A percentile compares a stretch with the other conserved stretches of the same genome.
Conservation (phyloP, 371 early-diverging fungal species). For the Dentiscutata heterogama region DNA sequence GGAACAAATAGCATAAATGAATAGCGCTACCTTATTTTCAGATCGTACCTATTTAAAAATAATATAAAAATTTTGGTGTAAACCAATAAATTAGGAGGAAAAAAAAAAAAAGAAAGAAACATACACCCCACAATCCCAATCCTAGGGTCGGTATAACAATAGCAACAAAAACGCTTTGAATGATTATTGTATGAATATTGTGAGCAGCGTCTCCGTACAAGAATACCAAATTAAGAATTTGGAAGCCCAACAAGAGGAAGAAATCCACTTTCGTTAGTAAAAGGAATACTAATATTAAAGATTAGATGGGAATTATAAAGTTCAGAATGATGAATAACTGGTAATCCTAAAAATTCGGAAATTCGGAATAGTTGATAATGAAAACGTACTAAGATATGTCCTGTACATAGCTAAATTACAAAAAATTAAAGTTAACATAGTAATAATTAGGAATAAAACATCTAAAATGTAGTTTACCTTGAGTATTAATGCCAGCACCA, state of each 20-base stretch:
- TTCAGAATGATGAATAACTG: no score
- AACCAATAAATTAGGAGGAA: background rate
- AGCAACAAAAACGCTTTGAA: constrained; percentile 34
- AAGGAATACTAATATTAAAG: constrained; percentile 17
- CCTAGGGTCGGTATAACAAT: constrained; percentile 24
- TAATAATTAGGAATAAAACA: background rate
- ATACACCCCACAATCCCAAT: constrained; percentile 38
- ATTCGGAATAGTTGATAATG: background rate
- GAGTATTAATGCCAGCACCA: constrained; percentile 89
- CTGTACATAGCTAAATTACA: constrained; percentile 31
- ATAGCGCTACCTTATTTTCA: constrained; percentile 31
- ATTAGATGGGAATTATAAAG: no score
- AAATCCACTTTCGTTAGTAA: constrained; percentile 21
- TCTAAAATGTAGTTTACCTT: constrained; percentile 62
- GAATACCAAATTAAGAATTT: constrained; percentile 41
- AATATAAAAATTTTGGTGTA: background rate
- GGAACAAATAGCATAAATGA: constrained; percentile 16
- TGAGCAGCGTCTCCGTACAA: constrained; percentile 19
- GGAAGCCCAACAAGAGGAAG: constrained; percentile 21
- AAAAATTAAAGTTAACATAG: background rate
- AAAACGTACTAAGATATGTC: constrained; percentile 27
- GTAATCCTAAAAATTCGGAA: background rate
- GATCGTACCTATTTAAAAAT: constrained; percentile 28
- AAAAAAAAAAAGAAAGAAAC: background rate
- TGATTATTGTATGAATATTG: constrained; percentile 4